phyloP scores from a whole-genome alignment of 345 rosid genomes.

The Turritis glabra region DNA sequence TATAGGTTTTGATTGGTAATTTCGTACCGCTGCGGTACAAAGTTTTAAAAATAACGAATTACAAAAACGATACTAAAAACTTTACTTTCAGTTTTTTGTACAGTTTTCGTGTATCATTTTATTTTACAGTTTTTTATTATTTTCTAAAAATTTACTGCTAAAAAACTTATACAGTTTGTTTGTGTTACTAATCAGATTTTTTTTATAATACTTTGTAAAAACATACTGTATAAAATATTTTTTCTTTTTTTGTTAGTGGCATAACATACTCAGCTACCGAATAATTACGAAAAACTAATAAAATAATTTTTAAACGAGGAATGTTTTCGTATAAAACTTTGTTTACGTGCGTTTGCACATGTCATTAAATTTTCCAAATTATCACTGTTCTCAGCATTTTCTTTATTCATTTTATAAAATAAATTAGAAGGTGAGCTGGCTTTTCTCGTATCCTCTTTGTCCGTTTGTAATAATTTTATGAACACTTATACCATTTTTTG shows the following conservation, averaged over 20 bases:
- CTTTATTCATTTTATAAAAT: not conserved
- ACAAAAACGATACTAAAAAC: too few relatives aligned
- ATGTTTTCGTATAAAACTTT: not conserved
- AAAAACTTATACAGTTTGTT: too few relatives aligned
- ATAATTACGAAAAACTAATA: not conserved
- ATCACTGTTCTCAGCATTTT: not conserved
- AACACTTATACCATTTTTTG: not conserved
- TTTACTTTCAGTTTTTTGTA: too few relatives aligned
- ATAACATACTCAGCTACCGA: not conserved
- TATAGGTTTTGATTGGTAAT: too few relatives aligned
- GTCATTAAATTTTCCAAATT: slow-evolving; percentile 18
- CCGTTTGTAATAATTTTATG: slow-evolving; percentile 26
- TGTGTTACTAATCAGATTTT: too few relatives aligned
- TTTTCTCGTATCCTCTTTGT: slow-evolving; percentile 32
- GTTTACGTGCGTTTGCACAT: slow-evolving; percentile 15
- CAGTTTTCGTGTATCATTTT: too few relatives aligned
- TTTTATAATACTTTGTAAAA: not conserved
- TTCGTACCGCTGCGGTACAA: too few relatives aligned
- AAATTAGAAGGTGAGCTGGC: slow-evolving; percentile 28
- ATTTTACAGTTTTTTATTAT: too few relatives aligned
- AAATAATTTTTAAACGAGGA: not conserved
- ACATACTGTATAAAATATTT: not conserved
- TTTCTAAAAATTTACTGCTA: too few relatives aligned
- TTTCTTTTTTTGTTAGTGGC: not conserved
- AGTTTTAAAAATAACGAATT: too few relatives aligned